phyloP scores from a whole-genome alignment of 495 filamentous ascomycete genomes.

The Apiosordaria backusii region DNA sequence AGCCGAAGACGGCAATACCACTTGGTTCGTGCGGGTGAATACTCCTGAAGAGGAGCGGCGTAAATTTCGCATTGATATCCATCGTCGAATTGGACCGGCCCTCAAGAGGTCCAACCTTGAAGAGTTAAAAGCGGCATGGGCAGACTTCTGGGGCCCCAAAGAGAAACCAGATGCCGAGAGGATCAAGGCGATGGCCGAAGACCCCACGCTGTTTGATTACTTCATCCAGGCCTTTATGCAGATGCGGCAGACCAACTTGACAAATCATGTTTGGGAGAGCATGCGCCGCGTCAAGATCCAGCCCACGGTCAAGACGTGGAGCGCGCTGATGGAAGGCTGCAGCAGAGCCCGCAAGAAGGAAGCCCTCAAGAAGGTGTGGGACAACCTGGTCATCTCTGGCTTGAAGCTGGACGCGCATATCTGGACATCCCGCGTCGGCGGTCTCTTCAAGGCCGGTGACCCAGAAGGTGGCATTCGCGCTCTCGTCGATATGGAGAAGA shows the following conservation, averaged over 20 bases:
- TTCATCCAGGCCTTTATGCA: slow-evolving; percentile 53
- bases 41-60: neutral
- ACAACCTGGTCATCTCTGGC: slow-evolving; percentile 47
- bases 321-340: slow-evolving; percentile 60
- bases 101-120: slow-evolving; percentile 19
- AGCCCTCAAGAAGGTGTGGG: slow-evolving; percentile 57
- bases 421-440: slow-evolving; percentile 63
- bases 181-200: slow-evolving; percentile 18
- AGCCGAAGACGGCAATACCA: neutral
- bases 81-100: slow-evolving; percentile 17
- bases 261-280: slow-evolving; percentile 57
- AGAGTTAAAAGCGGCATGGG: slow-evolving; percentile 29
- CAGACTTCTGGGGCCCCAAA: slow-evolving; percentile 30
- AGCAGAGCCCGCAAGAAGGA: slow-evolving; percentile 42
- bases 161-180: slow-evolving; percentile 21
- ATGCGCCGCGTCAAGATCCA: slow-evolving; percentile 49
- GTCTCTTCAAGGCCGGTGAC: slow-evolving; percentile 50
- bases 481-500: slow-evolving; percentile 56
- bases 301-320: slow-evolving; percentile 58
- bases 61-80: neutral
- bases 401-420: slow-evolving; percentile 51
- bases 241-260: slow-evolving; percentile 43
- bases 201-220: slow-evolving; percentile 46
- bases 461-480: slow-evolving; percentile 49
- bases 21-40: neutral